phyloP scores from a whole-genome alignment of 2,329 filamentous ascomycete species.

The Seiridium unicorne region DNA sequence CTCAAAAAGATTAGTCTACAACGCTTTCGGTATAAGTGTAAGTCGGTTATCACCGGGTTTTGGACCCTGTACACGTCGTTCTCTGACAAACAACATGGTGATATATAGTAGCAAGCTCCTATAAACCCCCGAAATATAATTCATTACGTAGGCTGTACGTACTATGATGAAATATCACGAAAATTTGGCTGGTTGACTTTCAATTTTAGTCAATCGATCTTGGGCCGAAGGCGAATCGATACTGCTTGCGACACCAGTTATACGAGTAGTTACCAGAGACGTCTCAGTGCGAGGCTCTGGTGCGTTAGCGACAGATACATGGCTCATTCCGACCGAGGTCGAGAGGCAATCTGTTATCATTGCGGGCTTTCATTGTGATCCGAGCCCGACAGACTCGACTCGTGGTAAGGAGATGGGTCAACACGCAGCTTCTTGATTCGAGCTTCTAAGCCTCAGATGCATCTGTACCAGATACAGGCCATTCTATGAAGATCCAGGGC shows the following conservation, averaged over 20 bases:
- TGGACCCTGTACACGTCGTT: not conserved
- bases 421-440: not conserved
- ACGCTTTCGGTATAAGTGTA: no score
- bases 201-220: not conserved
- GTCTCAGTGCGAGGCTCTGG: not conserved
- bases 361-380: no score
- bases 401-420: no score
- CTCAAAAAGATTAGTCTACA: no score
- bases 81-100: not conserved
- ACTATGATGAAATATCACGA: not conserved
- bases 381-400: no score
- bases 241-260: not conserved
- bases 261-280: not conserved
- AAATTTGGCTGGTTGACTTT: not conserved
- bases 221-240: not conserved
- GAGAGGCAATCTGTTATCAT: no score
- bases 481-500: not conserved
- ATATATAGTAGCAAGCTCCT: not conserved
- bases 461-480: not conserved
- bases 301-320: not conserved
- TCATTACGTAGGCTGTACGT: constrained; percentile 6
- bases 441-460: not conserved
- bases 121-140: not conserved
- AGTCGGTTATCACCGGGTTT: no score
- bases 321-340: not conserved